phyloP scores from a whole-genome alignment of 139 green algal species.

The Desmodesmus armatus region DNA sequence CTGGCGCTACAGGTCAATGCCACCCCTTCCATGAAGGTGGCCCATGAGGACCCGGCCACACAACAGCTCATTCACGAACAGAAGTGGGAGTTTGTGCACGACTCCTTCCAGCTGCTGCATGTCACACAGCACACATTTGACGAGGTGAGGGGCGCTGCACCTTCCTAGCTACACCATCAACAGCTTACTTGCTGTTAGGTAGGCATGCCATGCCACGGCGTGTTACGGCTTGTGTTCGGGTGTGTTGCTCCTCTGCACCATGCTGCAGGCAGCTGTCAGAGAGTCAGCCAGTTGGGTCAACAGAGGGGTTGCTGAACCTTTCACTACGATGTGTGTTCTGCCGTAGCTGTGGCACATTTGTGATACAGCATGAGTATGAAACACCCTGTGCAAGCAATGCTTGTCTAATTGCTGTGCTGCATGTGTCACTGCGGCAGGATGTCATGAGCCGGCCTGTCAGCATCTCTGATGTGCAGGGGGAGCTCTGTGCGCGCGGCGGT shows the following conservation, averaged over 20 bases:
- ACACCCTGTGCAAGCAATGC: too few relatives aligned
- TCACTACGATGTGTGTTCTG: neutral
- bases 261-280: conserved; percentile 5
- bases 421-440: neutral
- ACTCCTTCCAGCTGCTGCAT: conserved; percentile 62
- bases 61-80: conserved; percentile 59
- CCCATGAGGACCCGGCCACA: conserved; percentile 38
- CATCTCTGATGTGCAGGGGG: conserved; percentile 30
- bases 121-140: conserved; percentile 54
- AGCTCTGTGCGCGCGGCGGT: conserved; percentile 54
- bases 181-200: neutral
- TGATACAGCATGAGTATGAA: too few relatives aligned
- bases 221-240: neutral
- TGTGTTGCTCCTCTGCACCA: neutral
- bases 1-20: too few relatives aligned
- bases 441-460: neutral
- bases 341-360: too few relatives aligned
- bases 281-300: neutral
- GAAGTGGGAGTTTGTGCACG: conserved; percentile 66
- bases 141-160: neutral
- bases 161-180: neutral
- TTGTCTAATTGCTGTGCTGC: neutral
- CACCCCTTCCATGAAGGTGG: conserved; percentile 65
- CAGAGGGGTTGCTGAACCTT: neutral
- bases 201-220: neutral